A percentile compares a stretch with the other conserved stretches of the same genome.
phyloP scores from a whole-genome alignment of 2,329 filamentous ascomycete species.

The Hymenoscyphus infarciens region DNA sequence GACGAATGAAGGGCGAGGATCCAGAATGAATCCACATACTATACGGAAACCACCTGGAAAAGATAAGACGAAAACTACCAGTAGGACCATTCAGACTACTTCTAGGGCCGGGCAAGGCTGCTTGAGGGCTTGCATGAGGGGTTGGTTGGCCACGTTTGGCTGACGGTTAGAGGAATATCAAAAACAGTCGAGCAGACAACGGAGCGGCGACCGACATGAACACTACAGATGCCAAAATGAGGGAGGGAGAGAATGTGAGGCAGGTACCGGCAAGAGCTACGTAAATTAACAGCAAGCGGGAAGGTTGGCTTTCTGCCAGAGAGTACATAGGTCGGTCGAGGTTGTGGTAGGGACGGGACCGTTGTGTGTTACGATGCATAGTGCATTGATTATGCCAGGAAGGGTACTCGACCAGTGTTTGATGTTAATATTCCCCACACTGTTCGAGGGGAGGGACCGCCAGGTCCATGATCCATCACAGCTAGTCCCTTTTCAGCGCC shows the following conservation, averaged over 20 bases:
- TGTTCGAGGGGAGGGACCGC: slow-evolving; percentile 21
- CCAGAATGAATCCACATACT: slow-evolving; percentile 13
- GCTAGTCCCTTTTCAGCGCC: slow-evolving; percentile 30
- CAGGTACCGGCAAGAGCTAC: not conserved
- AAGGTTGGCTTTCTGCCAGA: slow-evolving; percentile 15
- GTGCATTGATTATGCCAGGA: slow-evolving; percentile 34
- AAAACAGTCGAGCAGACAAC: slow-evolving; percentile 22
- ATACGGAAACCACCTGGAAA: slow-evolving; percentile 18
- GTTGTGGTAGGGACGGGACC: slow-evolving; percentile 2
- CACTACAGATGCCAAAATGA: slow-evolving; percentile 22
- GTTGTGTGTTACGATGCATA: slow-evolving; percentile 24
- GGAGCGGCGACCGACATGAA: slow-evolving; percentile 33
- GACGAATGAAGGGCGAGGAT: slow-evolving; percentile 19
- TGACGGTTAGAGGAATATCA: slow-evolving; percentile 29
- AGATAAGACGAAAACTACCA: slow-evolving; percentile 28
- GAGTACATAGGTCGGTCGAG: not conserved
- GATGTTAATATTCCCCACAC: slow-evolving; percentile 36
- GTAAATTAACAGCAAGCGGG: not conserved
- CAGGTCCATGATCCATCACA: slow-evolving; percentile 28
- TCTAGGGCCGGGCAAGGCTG: slow-evolving; percentile 29
- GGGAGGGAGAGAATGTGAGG: slow-evolving; percentile 20
- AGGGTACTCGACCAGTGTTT: slow-evolving; percentile 34
- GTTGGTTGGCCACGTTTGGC: slow-evolving; percentile 29
- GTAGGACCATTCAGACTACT: slow-evolving; percentile 20
- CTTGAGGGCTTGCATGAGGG: slow-evolving; percentile 27